Base-by-base conservation (phyloP, 179 eudicot species). In the Silene coronaria region DNA sequence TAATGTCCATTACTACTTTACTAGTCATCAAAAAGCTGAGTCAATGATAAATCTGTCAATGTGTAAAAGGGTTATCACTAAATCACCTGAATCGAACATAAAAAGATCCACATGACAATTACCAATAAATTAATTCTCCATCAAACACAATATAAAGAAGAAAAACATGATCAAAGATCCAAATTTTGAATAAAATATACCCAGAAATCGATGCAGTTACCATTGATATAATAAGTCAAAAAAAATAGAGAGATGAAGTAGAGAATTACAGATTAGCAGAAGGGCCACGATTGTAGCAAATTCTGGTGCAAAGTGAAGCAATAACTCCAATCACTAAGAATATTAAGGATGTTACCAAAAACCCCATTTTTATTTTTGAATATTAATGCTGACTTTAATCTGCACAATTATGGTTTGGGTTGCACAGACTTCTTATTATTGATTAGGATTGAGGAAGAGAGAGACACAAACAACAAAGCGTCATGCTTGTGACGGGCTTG, bases 231-330 rank as follows among this genome's bases (percentile, higher is more conserved):
- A 42, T 14, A 46, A 2, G 42, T 60, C 30, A 69, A 72, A 28
- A 9, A 22, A 26, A 5, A 17, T 3, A 19, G 22, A n/a, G 27
- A 32, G 3, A 38, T 0, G 36, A 19, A 5, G 70, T 58, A 38
- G 36, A 11, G 17, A 79, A 77, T 82, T 89, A 94, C 98, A 92
- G 89, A 82, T 92, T 90, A 16, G 96, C 79, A 24, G 97, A 94
- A 78, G 98, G 89, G 32, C 98, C 96, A 78, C 86, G 81, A 78
- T 88, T 94, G 88, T 79, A 93, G 88, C 97, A 94, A 80, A 92
- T 85, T 82, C 91, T 87, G 82, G 88, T 79, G 64, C 83, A 88
- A 9, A 94, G 86, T 63, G 79, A 86, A 8, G 92, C 92, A 84
- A 89, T 88, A 19, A 94, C 68, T 32, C 98, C 97, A 22, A 90